Evolutionary conservation across 2,329 filamentous ascomycete species (phyloP), one percentile per base, ranked within the genome.

Genomic region (Pyrenophora teres): DNA sequence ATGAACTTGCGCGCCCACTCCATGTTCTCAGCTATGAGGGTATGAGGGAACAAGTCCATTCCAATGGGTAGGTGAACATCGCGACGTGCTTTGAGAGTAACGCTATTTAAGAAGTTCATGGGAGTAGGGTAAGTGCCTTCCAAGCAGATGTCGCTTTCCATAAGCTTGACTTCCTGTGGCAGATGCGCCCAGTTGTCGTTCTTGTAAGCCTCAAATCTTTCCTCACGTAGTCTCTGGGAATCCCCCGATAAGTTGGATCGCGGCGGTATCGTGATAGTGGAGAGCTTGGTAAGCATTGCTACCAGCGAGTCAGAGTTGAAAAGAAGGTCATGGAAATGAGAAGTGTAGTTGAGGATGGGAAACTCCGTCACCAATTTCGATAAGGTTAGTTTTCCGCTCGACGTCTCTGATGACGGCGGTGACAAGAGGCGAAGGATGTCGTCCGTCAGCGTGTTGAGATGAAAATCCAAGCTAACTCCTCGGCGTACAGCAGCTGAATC

Each of bases 391-490:
- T 32, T 32, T 30, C 32, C 25, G 4, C 8, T 32, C 19, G 42
- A 16, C 12, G 2, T 0, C 3, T 43, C 10, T 8, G 32, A 10
- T 16, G 15, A 19, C 2, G 15, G 6, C 5, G 16, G 2, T 18
- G 12, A 15, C 2, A 55, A 13, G 9, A 53, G 6, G 2, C 48
- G 25, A 0, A 53, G 8, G 10, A 53, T 46, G 13, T 46, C 16
- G 19, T 53, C 23, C 7, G 35, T 46, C n/a, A 49, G 32, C 4
- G 25, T 48, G 23, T 54, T 56, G 31, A 57, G 33, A 31, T 58
- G 51, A 15, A 63, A 52, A 36, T 58, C 49, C 19, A 56, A 36
- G n/a, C 31, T 54, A 12, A 51, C 46, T 27, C 55, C 50, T 13
- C 45, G 27, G 9, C 54, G 54, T 6, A 54, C 30, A 3, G 40